These are phyloP conservation scores for Daedaleopsis nitida DNA, from an alignment of 768 basidiomycete genomes.

Conservation along the genomic window DNA sequence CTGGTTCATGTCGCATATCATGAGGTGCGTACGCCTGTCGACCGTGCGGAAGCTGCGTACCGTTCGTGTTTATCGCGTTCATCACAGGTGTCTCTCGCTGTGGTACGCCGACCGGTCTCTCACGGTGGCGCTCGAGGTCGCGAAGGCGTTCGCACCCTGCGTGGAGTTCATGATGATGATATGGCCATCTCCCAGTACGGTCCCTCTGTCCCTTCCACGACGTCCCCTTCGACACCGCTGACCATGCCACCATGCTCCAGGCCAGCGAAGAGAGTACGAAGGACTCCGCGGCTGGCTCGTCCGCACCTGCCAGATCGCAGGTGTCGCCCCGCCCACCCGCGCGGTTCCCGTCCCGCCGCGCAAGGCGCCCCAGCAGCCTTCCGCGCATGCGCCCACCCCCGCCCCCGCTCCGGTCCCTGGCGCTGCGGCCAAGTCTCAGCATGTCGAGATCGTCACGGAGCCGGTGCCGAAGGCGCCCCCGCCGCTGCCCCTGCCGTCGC, in stretches of 20 bases:
- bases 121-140: slow-evolving; percentile 60
- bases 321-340: slow-evolving; percentile 32
- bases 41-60: neutral
- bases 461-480: neutral
- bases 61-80: neutral
- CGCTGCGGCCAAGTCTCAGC: neutral
- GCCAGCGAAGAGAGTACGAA: slow-evolving; percentile 42
- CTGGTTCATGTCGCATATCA: slow-evolving; percentile 76
- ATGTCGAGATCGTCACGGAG: neutral
- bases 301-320: slow-evolving; percentile 49
- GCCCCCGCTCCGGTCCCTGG: neutral
- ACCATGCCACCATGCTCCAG: slow-evolving; percentile 12
- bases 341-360: neutral
- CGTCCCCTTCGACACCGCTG: neutral
- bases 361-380: neutral
- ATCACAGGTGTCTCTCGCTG: slow-evolving; percentile 49
- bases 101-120: slow-evolving; percentile 63
- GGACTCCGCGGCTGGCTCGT: slow-evolving; percentile 47
- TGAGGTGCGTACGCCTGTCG: slow-evolving; percentile 39
- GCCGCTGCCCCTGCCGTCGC: neutral
- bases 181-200: slow-evolving; percentile 66
- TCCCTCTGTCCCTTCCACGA: neutral
- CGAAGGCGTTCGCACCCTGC: slow-evolving; percentile 56
- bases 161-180: slow-evolving; percentile 60
- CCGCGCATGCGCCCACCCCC: neutral